A percentile compares a stretch with the other conserved stretches of the same genome.
Evolutionary conservation across 306 rosid genomes (phyloP).

Genomic region (Senna tora): DNA sequence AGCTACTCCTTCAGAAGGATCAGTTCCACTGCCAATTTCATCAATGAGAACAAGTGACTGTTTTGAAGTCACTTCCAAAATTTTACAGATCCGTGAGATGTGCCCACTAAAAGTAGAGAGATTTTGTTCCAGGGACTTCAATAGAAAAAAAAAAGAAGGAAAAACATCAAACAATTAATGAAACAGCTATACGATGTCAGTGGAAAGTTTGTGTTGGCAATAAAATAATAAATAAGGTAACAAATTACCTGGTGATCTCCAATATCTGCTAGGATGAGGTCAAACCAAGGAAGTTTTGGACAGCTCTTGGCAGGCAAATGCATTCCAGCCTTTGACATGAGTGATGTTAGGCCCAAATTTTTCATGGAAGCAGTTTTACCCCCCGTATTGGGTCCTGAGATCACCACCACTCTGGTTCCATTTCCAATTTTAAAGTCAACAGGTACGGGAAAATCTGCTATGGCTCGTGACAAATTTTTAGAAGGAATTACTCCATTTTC

Average conservation of each 20-base stretch:
- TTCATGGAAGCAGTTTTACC: slow-evolving; percentile 98
- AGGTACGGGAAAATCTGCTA: slow-evolving; percentile 75
- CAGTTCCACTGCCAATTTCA: slow-evolving; percentile 97
- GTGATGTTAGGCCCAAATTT: slow-evolving; percentile 83
- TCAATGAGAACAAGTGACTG: slow-evolving; percentile 89
- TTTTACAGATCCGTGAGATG: slow-evolving; percentile 69
- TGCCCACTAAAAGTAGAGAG: slow-evolving; percentile 99
- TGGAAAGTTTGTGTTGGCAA: slow-evolving; percentile 40
- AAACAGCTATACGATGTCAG: slow-evolving; percentile 36
- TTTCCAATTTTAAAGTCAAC: slow-evolving; percentile 76
- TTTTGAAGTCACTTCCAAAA: slow-evolving; percentile 70
- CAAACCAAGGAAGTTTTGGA: slow-evolving; percentile 95
- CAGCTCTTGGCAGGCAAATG: slow-evolving; percentile 78
- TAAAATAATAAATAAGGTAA: slow-evolving; percentile 40
- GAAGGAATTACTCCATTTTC: slow-evolving; percentile 38
- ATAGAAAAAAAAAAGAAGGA: slow-evolving; percentile 39
- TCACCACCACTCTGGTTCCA: slow-evolving; percentile 85
- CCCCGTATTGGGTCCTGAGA: slow-evolving; percentile 97
- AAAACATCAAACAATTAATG: slow-evolving; percentile 51
- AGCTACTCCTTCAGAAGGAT: slow-evolving; percentile 98
- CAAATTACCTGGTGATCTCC: slow-evolving; percentile 94
- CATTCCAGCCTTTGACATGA: slow-evolving; percentile 98
- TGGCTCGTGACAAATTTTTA: slow-evolving; percentile 41
- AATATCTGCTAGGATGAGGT: slow-evolving; percentile 85
- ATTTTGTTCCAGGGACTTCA: slow-evolving; percentile 94